These are phyloP conservation scores for Bipolaris oryzae DNA, from an alignment of 2,329 filamentous ascomycete species.

Conservation along the genomic window DNA sequence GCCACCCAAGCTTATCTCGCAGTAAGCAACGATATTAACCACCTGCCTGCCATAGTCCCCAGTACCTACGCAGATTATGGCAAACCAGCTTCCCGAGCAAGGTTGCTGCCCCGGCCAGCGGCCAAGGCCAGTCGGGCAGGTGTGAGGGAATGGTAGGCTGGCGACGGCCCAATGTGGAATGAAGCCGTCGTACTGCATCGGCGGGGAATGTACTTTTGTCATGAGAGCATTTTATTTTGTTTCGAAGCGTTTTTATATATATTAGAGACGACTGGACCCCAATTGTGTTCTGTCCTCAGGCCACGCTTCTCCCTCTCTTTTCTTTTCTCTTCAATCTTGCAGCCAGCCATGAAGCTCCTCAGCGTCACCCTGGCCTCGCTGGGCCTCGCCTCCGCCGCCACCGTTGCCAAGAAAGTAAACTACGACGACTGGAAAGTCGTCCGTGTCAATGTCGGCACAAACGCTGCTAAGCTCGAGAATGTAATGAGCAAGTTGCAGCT, in stretches of 20 bases:
- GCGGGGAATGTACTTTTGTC: not conserved
- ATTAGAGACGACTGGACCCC: not conserved
- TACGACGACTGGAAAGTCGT: constrained; percentile 48
- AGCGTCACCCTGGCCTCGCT: constrained; percentile 37
- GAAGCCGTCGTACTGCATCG: not conserved
- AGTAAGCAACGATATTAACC: constrained; percentile 32
- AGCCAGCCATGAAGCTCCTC: constrained; percentile 40
- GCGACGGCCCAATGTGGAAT: constrained; percentile 1
- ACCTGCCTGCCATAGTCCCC: not conserved
- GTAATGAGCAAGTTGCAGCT: constrained; percentile 41
- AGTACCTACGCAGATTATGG: constrained; percentile 19
- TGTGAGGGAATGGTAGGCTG: constrained; percentile 20
- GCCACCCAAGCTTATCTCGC: constrained; percentile 22
- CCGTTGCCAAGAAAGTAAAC: constrained; percentile 37
- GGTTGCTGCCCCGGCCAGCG: constrained; percentile 27
- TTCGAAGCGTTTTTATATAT: constrained; percentile 3
- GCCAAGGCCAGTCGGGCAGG: constrained; percentile 38
- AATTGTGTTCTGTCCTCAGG: not conserved
- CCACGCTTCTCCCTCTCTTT: constrained; percentile 8
- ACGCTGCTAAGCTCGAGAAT: constrained; percentile 35
- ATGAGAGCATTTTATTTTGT: not conserved
- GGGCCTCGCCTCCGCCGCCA: constrained; percentile 41
- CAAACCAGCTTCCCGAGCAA: constrained; percentile 30
- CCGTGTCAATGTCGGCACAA: constrained; percentile 41
- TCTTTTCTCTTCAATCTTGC: not conserved